A percentile compares a stretch with the other conserved stretches of the same genome.
These are phyloP conservation scores for Nannochloropsis granulata DNA, from an alignment of 108 stramenopile genomes.

Conservation along the genomic window DNA sequence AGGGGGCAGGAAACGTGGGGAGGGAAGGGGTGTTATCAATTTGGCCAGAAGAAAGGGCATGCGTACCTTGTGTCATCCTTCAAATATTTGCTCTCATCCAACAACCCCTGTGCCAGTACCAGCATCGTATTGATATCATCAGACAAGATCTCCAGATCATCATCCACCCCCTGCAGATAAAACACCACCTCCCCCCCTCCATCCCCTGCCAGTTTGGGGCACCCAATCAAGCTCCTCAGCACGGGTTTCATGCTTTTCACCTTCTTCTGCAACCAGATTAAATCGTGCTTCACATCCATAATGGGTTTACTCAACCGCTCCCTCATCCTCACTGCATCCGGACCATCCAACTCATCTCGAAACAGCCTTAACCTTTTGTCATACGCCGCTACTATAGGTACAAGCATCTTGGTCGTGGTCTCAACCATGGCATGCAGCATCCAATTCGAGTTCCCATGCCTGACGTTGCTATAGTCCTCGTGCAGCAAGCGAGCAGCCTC, in stretches of 20 bases:
- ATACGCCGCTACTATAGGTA: background rate
- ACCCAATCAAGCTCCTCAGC: background rate
- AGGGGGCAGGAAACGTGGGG: no score
- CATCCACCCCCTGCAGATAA: background rate
- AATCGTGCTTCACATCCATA: background rate
- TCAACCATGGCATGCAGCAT: background rate
- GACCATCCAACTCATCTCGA: background rate
- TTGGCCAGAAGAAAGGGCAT: no score
- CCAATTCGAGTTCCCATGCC: background rate
- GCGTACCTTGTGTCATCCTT: background rate
- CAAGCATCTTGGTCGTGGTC: background rate
- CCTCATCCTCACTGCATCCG: background rate
- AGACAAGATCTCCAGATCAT: background rate
- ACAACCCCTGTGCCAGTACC: background rate
- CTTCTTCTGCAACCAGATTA: background rate
- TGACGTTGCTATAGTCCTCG: background rate
- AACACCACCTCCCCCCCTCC: background rate
- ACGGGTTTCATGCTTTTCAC: background rate
- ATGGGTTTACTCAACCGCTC: background rate
- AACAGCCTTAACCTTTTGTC: background rate
- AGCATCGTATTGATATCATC: background rate
- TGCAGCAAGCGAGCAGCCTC: background rate
- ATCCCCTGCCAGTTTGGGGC: background rate
- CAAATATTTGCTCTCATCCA: background rate
- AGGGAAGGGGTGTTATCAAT: no score